Conservation (phyloP, 768 basidiomycete species). For the Lyophyllum semitale region DNA sequence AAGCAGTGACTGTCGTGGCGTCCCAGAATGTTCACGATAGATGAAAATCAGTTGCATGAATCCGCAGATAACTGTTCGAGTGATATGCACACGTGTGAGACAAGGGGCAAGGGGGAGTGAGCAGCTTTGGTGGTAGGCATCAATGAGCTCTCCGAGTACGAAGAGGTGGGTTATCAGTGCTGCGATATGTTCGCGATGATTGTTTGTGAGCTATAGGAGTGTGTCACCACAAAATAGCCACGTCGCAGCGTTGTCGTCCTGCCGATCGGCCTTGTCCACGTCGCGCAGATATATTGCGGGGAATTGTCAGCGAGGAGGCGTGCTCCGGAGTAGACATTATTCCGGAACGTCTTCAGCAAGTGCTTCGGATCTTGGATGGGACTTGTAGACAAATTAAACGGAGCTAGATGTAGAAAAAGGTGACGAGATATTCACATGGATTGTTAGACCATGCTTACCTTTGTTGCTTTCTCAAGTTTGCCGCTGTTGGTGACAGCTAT, state of each 20-base stretch:
- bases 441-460: no score
- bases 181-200: constrained; percentile 25
- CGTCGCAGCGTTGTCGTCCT: constrained; percentile 45
- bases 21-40: neutral
- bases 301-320: no score
- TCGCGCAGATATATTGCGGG: neutral
- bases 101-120: neutral
- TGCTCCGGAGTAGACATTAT: no score
- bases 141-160: neutral
- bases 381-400: no score
- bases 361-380: no score
- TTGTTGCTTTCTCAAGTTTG: no score
- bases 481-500: no score
- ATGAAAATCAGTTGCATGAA: neutral
- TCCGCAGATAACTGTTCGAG: neutral
- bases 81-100: neutral
- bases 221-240: constrained; percentile 36
- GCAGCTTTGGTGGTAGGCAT: neutral
- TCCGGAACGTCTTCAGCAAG: no score
- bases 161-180: constrained; percentile 36
- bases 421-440: no score
- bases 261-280: constrained; percentile 11
- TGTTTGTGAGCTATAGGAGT: constrained; percentile 23
- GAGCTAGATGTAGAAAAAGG: no score
- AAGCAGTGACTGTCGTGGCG: neutral